Conservation (phyloP, 805 yeast species). For the Hanseniaspora nectarophila region DNA sequence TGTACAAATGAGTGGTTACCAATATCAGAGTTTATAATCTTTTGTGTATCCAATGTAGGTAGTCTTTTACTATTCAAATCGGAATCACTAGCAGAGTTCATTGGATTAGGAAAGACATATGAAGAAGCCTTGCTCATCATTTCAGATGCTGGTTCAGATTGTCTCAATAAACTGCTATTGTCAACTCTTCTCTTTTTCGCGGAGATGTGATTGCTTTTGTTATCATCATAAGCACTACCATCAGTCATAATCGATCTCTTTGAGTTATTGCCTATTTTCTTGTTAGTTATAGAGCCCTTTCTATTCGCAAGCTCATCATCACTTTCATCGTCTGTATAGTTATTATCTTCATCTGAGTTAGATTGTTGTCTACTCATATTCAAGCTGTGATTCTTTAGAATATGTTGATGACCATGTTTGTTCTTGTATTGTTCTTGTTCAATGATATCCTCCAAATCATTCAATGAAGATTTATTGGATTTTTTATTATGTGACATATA, state of each 20-base stretch:
- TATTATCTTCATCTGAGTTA: constrained; percentile 13
- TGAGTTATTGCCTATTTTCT: constrained; percentile 5
- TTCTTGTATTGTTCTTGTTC: constrained; percentile 7
- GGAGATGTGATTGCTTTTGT: constrained; percentile 9
- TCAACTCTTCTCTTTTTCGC: neutral
- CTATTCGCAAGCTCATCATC: constrained; percentile 8
- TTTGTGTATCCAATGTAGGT: constrained; percentile 3
- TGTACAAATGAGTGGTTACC: neutral
- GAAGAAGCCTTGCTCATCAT: neutral
- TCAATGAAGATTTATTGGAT: neutral
- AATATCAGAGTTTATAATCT: neutral
- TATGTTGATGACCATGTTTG: constrained; percentile 1
- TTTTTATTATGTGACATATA: neutral
- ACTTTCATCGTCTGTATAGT: neutral
- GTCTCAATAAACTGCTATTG: constrained; percentile 9
- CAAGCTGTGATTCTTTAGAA: neutral
- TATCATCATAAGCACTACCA: constrained; percentile 7
- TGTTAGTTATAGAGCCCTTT: neutral
- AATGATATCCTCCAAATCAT: constrained; percentile 11
- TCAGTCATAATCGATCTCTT: constrained; percentile 1
- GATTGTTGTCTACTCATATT: neutral
- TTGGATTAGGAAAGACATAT: constrained; percentile 5
- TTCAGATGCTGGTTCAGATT: neutral
- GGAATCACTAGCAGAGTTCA: neutral
- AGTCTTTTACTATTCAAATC: neutral